Evolutionary conservation across 2,329 filamentous ascomycete genomes (phyloP).

Genomic region (Pseudogymnoascus sp.): DNA sequence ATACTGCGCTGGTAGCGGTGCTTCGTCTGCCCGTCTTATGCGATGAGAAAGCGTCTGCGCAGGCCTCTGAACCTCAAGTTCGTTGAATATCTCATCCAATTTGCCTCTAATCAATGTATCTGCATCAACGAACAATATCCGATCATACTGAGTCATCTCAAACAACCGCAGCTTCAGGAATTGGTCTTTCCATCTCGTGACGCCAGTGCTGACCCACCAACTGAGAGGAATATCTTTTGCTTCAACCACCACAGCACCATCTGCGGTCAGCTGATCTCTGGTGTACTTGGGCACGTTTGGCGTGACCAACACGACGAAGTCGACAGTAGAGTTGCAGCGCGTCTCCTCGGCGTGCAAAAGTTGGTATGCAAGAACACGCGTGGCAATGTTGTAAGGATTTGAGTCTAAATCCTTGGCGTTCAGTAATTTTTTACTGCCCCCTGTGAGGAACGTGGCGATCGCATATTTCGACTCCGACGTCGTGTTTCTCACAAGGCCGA

Average conservation of each 20-base stretch:
- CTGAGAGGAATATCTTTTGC: slow-evolving; percentile 28
- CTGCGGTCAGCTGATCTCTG: slow-evolving; percentile 26
- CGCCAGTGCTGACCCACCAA: slow-evolving; percentile 30
- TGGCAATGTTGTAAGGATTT: slow-evolving; percentile 30
- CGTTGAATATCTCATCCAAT: slow-evolving; percentile 33
- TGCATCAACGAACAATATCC: slow-evolving; percentile 36
- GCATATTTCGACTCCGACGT: slow-evolving; percentile 17
- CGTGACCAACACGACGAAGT: slow-evolving; percentile 32
- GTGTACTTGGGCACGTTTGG: slow-evolving; percentile 25
- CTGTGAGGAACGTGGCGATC: slow-evolving; percentile 33
- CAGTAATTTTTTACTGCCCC: slow-evolving; percentile 20
- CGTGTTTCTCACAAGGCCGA: not conserved
- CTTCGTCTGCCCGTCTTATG: slow-evolving; percentile 24
- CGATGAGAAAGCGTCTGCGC: slow-evolving; percentile 18
- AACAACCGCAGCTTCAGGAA: slow-evolving; percentile 36
- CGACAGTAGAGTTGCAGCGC: slow-evolving; percentile 25
- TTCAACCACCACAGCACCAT: slow-evolving; percentile 33
- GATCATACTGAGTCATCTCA: slow-evolving; percentile 33
- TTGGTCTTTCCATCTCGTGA: slow-evolving; percentile 33
- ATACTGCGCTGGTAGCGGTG: slow-evolving; percentile 26
- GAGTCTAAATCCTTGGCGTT: slow-evolving; percentile 24
- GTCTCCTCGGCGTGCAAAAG: slow-evolving; percentile 32
- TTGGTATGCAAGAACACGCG: slow-evolving; percentile 34
- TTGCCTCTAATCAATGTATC: slow-evolving; percentile 31
- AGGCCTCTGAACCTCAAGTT: slow-evolving; percentile 17